Evolutionary conservation across 768 basidiomycete species (phyloP).

Genomic region (Suillus clintonianus): DNA sequence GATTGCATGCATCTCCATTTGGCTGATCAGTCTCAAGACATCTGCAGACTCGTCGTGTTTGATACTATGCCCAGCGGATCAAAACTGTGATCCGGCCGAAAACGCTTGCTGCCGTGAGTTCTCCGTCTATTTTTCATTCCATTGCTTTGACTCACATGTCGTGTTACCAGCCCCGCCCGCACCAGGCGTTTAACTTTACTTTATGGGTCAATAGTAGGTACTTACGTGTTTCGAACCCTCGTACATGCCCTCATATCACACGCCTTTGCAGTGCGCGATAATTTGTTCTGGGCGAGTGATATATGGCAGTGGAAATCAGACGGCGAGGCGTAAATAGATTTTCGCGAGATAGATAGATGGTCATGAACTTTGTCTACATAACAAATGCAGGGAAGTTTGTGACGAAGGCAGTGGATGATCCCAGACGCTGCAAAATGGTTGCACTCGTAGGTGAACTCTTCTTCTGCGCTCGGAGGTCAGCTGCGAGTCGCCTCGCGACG

Average conservation of each 20-base stretch:
- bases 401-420: conserved; percentile 63
- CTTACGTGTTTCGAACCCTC: neutral
- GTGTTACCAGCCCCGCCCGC: conserved; percentile 45
- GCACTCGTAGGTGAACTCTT: conserved; percentile 49
- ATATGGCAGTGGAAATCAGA: neutral
- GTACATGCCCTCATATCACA: neutral
- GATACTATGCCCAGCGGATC: conserved; percentile 70
- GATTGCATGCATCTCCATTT: conserved; percentile 6
- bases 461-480: conserved; percentile 57
- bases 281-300: neutral
- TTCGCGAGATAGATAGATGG: neutral
- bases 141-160: conserved; percentile 3
- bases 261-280: neutral
- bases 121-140: neutral
- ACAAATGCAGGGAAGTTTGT: conserved; percentile 75
- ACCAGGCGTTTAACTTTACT: conserved; percentile 43
- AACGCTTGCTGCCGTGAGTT: conserved; percentile 82
- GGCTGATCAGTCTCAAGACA: conserved; percentile 35
- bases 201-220: conserved; percentile 31
- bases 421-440: conserved; percentile 58
- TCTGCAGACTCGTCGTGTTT: conserved; percentile 62
- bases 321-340: neutral
- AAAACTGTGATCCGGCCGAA: conserved; percentile 64
- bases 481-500: conserved; percentile 66
- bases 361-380: conserved; percentile 10